A percentile compares a stretch with the other conserved stretches of the same genome.
phyloP scores from a whole-genome alignment of 345 rosid species.

The Sapria himalayana region DNA sequence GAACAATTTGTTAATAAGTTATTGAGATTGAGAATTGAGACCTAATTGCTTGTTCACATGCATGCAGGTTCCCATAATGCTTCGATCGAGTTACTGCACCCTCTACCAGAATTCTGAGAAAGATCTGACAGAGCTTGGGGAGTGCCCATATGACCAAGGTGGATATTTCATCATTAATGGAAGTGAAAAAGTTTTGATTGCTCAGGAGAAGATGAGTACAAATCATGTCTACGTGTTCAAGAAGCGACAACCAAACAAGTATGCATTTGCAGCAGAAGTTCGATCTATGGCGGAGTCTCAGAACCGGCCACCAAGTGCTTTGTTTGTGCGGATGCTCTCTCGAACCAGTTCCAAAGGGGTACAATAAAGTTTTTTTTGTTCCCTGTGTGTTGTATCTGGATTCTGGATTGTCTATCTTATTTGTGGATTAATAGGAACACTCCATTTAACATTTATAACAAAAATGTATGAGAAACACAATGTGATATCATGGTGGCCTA shows the following conservation, averaged over 20 bases:
- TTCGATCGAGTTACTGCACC: conserved; percentile 84
- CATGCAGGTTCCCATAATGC: conserved; percentile 86
- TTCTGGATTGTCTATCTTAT: too few relatives aligned
- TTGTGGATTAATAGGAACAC: too few relatives aligned
- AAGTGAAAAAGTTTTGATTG: conserved; percentile 94
- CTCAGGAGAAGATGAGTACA: conserved; percentile 99
- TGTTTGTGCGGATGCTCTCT: conserved; percentile 99
- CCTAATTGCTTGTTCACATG: conserved; percentile 4
- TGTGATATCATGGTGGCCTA: too few relatives aligned
- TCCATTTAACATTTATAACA: too few relatives aligned
- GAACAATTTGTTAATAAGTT: conserved; percentile 1
- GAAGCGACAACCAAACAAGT: conserved; percentile 92
- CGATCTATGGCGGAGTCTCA: conserved; percentile 96
- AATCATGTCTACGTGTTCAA: conserved; percentile 94
- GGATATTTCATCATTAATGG: conserved; percentile 95
- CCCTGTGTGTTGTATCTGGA: too few relatives aligned
- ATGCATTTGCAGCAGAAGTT: conserved; percentile 78
- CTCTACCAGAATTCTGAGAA: conserved; percentile 79
- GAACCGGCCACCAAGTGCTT: conserved; percentile 86
- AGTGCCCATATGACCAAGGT: conserved; percentile 97
- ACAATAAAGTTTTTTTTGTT: conserved; percentile 9
- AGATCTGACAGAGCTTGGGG: conserved; percentile 95
- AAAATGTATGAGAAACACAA: too few relatives aligned
- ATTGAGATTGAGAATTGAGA: not conserved
- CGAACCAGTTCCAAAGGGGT: conserved; percentile 97